phyloP scores from a whole-genome alignment of 1,139 yeast species.

The Candida glucosophila region DNA sequence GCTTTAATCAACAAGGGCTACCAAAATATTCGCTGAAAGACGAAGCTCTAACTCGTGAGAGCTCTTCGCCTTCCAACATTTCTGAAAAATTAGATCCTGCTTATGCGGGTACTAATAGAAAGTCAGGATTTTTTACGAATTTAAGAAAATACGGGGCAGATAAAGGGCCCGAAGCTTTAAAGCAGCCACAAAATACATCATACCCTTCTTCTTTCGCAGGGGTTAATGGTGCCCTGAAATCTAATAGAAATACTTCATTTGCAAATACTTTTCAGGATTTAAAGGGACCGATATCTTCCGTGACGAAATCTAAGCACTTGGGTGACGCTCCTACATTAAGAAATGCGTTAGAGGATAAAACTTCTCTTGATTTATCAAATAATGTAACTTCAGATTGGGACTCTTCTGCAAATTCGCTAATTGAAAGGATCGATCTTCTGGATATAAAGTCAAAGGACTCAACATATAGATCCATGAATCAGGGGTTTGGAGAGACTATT shows the following conservation, averaged over 20 bases:
- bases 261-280: background rate
- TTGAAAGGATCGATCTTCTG: too few relatives aligned
- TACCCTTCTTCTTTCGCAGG: constrained; percentile 1
- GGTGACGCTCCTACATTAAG: too few relatives aligned
- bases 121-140: constrained; percentile 34
- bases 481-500: too few relatives aligned
- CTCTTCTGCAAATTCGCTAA: too few relatives aligned
- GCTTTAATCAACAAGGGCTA: background rate
- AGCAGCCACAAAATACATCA: constrained; percentile 15
- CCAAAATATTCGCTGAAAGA: background rate
- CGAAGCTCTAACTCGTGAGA: background rate
- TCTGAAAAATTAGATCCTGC: constrained; percentile 1
- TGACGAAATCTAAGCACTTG: too few relatives aligned
- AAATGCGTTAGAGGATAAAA: too few relatives aligned
- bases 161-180: constrained; percentile 29
- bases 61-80: constrained; percentile 1
- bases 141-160: constrained; percentile 36
- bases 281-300: too few relatives aligned
- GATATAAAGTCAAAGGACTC: too few relatives aligned
- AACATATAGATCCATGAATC: too few relatives aligned
- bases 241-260: background rate
- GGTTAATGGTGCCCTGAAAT: background rate
- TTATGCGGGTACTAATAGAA: too few relatives aligned
- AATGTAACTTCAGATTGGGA: too few relatives aligned
- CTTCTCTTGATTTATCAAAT: too few relatives aligned